These are phyloP conservation scores for Pythium guiyangense DNA, from an alignment of 352 stramenopile species.

Conservation along the genomic window DNA sequence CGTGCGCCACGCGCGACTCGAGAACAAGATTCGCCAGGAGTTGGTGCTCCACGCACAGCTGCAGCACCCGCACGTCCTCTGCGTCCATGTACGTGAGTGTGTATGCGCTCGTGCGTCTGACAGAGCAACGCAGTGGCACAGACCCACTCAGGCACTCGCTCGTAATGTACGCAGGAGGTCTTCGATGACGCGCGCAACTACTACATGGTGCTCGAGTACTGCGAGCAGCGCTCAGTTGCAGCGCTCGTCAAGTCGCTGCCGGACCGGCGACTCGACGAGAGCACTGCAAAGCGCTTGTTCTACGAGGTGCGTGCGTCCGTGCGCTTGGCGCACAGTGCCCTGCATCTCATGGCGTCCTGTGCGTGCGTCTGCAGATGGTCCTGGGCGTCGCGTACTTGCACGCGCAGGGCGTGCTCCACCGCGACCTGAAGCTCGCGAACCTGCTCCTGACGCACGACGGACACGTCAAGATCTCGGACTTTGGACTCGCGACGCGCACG, in stretches of 20 bases:
- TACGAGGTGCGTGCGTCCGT: constrained; percentile 43
- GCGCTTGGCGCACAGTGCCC: too few relatives aligned
- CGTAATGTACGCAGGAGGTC: constrained; percentile 21
- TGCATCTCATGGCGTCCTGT: background rate
- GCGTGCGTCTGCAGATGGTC: constrained; percentile 37
- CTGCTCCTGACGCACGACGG: constrained; percentile 47
- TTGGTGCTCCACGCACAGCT: constrained; percentile 65
- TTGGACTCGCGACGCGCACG: constrained; percentile 60
- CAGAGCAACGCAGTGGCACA: too few relatives aligned
- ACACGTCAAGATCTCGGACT: constrained; percentile 71
- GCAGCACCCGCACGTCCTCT: constrained; percentile 47
- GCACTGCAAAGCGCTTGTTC: constrained; percentile 42
- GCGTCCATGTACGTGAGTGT: constrained; percentile 23
- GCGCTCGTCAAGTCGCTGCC: constrained; percentile 31
- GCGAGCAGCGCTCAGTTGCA: constrained; percentile 43
- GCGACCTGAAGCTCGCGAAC: constrained; percentile 78
- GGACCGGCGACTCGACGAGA: constrained; percentile 34
- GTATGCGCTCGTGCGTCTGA: background rate
- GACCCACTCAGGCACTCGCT: too few relatives aligned
- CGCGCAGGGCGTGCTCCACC: constrained; percentile 55
- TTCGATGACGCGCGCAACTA: constrained; percentile 77
- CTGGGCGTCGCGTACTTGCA: constrained; percentile 58
- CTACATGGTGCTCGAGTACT: constrained; percentile 74
- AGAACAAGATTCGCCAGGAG: constrained; percentile 62
- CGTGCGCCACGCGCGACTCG: constrained; percentile 47